Evolutionary conservation across 1,284 basidiomycete genomes (phyloP).

Genomic region (Malassezia dermatis): DNA sequence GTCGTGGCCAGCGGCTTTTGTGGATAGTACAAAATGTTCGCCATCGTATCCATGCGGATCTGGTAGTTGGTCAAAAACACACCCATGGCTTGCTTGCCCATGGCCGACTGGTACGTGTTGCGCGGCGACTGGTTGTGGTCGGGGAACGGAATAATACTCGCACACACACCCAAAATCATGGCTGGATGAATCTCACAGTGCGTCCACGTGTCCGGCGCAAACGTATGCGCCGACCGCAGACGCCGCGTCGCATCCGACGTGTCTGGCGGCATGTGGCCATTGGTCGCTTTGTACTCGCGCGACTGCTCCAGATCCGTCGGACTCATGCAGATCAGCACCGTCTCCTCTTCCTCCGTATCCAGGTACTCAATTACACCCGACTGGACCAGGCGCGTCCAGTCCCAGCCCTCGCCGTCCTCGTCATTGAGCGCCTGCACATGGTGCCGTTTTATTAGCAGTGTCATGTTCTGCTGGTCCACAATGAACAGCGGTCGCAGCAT

Average conservation of each 20-base stretch:
- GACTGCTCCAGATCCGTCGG: constrained; percentile 78
- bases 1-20: constrained; percentile 98
- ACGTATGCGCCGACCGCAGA: constrained; percentile 52
- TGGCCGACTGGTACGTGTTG: constrained; percentile 85
- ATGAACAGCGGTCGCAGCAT: constrained; percentile 95
- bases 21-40: constrained; percentile 94
- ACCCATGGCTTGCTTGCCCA: constrained; percentile 99
- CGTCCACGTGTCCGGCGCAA: constrained; percentile 61
- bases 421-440: constrained; percentile 65
- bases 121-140: constrained; percentile 99
- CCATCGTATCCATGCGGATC: constrained; percentile 56
- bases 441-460: constrained; percentile 68
- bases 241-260: constrained; percentile 76
- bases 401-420: constrained; percentile 50
- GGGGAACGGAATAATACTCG: constrained; percentile 97
- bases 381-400: constrained; percentile 76
- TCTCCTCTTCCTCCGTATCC: constrained; percentile 98
- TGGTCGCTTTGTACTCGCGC: constrained; percentile 50
- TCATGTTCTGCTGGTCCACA: constrained; percentile 66
- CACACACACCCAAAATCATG: constrained; percentile 97
- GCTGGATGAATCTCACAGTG: constrained; percentile 99
- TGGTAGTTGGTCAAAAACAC: constrained; percentile 95
- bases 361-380: constrained; percentile 84
- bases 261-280: constrained; percentile 55
- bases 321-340: constrained; percentile 98